Evolutionary conservation across 371 early-diverging fungal genomes (phyloP).

Genomic region (Basidiobolus meristosporus): DNA sequence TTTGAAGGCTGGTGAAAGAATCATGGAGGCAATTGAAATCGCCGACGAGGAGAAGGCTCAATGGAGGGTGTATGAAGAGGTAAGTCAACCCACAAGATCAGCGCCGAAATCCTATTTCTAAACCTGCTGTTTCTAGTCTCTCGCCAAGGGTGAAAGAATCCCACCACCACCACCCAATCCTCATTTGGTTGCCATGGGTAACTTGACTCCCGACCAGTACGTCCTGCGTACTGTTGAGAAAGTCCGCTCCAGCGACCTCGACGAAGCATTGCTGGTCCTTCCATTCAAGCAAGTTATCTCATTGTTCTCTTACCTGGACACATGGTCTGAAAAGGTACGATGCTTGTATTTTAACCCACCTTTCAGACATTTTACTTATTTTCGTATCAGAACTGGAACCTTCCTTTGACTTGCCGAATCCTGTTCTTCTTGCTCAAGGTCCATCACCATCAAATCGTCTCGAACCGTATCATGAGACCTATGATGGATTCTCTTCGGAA

Average conservation of each 20-base stretch:
- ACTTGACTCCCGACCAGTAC: conserved; percentile 55
- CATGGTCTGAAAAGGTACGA: conserved; percentile 56
- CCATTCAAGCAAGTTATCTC: conserved; percentile 59
- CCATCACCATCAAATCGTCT: conserved; percentile 68
- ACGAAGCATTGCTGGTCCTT: conserved; percentile 72
- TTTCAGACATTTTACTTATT: conserved; percentile 3
- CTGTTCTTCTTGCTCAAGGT: conserved; percentile 58
- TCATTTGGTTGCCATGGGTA: conserved; percentile 46
- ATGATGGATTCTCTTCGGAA: conserved; percentile 54
- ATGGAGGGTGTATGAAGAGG: conserved; percentile 37
- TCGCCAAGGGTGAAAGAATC: conserved; percentile 24
- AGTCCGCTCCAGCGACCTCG: conserved; percentile 65
- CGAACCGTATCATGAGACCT: conserved; percentile 52
- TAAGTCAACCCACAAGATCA: conserved; percentile 1
- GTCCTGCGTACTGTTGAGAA: conserved; percentile 55
- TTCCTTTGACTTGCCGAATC: conserved; percentile 53
- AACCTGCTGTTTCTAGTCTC: not conserved
- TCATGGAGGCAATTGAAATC: conserved; percentile 78
- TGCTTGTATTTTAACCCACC: not conserved
- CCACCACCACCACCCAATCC: conserved; percentile 42
- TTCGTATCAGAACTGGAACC: conserved; percentile 44
- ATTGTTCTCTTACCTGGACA: conserved; percentile 49
- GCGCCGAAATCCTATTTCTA: not conserved
- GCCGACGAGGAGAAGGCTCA: conserved; percentile 60
- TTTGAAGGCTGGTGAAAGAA: conserved; percentile 78